Evolutionary conservation across 805 yeast species (phyloP).

Genomic region (Saturnispora zaruensis): DNA sequence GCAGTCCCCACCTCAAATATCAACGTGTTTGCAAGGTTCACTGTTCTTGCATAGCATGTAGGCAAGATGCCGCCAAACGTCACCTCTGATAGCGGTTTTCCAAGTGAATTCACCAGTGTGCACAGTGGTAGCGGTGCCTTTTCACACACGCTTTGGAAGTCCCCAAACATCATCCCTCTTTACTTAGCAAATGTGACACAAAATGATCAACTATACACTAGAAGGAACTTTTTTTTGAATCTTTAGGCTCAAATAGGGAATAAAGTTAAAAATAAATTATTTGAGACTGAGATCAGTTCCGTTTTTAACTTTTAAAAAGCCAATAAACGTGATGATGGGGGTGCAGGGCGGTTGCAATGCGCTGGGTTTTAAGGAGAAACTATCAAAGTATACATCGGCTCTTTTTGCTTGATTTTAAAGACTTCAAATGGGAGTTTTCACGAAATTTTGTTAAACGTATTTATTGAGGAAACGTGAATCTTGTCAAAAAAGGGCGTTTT

Average conservation of each 20-base stretch:
- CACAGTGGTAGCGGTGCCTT: constrained; percentile 74
- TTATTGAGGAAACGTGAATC: neutral
- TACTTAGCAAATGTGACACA: neutral
- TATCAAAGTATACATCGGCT: neutral
- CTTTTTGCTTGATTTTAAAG: neutral
- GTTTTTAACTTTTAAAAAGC: neutral
- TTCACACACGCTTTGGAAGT: constrained; percentile 53
- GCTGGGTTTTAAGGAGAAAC: neutral
- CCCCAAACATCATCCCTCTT: constrained; percentile 52
- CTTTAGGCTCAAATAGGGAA: neutral
- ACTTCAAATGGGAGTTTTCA: neutral
- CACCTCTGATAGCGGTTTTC: constrained; percentile 22
- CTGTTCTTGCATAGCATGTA: constrained; percentile 74
- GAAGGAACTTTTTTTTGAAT: neutral
- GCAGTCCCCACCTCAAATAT: constrained; percentile 86
- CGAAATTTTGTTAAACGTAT: no score
- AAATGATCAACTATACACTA: neutral
- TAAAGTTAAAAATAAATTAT: neutral
- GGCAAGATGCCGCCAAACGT: constrained; percentile 59
- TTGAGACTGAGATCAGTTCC: neutral
- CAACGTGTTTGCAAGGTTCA: constrained; percentile 83
- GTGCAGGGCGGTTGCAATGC: neutral
- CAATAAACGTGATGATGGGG: neutral
- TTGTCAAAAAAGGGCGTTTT: neutral
- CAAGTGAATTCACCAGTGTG: constrained; percentile 51